Evolutionary conservation across 495 filamentous ascomycete species (phyloP).

Genomic region (Tuber brumale): DNA sequence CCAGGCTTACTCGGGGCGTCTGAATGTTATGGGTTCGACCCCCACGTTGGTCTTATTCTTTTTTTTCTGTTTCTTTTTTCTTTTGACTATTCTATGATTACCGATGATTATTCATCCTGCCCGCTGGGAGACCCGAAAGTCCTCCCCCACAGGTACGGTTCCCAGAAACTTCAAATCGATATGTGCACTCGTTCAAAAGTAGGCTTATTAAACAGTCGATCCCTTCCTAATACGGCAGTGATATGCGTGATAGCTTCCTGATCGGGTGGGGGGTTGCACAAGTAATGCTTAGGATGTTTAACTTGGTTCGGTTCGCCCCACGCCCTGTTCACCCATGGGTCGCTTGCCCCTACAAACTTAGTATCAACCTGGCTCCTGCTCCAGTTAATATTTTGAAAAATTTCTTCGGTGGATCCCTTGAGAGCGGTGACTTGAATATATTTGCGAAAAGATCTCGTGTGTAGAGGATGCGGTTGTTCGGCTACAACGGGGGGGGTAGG

Average conservation of each 20-base stretch:
- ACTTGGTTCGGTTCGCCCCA: no score
- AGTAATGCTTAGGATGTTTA: background rate
- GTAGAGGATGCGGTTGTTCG: background rate
- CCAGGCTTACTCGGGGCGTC: slow-evolving; percentile 7
- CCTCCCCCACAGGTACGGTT: no score
- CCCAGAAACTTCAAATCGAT: no score
- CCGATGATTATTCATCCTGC: no score
- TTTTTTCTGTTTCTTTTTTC: background rate
- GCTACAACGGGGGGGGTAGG: rapidly evolving
- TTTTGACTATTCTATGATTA: no score
- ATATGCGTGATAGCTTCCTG: no score
- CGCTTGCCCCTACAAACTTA: background rate
- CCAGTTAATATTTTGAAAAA: background rate
- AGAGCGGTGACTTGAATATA: no score
- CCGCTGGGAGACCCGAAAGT: no score
- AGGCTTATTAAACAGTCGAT: no score
- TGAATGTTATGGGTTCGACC: slow-evolving; percentile 20
- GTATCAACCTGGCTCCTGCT: background rate
- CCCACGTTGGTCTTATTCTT: slow-evolving; percentile 10
- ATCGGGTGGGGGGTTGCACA: no score
- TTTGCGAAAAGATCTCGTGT: background rate
- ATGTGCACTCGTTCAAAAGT: no score
- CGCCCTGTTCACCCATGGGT: no score
- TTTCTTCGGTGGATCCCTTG: background rate
- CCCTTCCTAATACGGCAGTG: background rate